These are phyloP conservation scores for Nicotiana undulata DNA, from an alignment of 257 asterid genomes.

Conservation along the genomic window DNA sequence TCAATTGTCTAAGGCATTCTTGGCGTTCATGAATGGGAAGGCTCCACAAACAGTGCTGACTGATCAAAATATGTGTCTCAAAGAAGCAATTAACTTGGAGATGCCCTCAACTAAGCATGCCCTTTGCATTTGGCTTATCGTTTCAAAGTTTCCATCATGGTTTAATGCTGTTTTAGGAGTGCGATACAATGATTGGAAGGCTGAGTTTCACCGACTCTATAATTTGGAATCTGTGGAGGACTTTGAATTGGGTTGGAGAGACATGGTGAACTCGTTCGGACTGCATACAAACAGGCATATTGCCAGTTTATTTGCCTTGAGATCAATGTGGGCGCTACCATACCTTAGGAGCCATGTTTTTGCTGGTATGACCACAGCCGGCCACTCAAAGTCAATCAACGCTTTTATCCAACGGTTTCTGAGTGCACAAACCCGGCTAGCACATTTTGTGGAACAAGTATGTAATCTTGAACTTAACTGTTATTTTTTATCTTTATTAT, in stretches of 20 bases:
- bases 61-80: constrained; percentile 87
- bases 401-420: constrained; percentile 91
- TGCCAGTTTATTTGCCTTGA: constrained; percentile 62
- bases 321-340: constrained; percentile 88
- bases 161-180: constrained; percentile 91
- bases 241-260: constrained; percentile 92
- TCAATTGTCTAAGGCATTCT: constrained; percentile 51
- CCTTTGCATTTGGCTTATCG: constrained; percentile 92
- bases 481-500: not conserved
- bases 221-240: constrained; percentile 74
- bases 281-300: constrained; percentile 86
- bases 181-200: constrained; percentile 90
- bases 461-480: constrained; percentile 15
- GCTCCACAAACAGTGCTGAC: constrained; percentile 91
- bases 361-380: constrained; percentile 86
- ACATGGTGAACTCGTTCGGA: constrained; percentile 80
- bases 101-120: constrained; percentile 88
- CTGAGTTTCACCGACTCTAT: constrained; percentile 79
- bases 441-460: constrained; percentile 97
- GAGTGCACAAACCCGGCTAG: constrained; percentile 89
- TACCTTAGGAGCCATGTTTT: constrained; percentile 89
- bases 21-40: constrained; percentile 85
- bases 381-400: constrained; percentile 78
- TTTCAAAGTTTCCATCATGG: constrained; percentile 94
- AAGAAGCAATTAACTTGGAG: constrained; percentile 85